phyloP scores from a whole-genome alignment of 805 yeast genomes.

The Starmera caribaea region DNA sequence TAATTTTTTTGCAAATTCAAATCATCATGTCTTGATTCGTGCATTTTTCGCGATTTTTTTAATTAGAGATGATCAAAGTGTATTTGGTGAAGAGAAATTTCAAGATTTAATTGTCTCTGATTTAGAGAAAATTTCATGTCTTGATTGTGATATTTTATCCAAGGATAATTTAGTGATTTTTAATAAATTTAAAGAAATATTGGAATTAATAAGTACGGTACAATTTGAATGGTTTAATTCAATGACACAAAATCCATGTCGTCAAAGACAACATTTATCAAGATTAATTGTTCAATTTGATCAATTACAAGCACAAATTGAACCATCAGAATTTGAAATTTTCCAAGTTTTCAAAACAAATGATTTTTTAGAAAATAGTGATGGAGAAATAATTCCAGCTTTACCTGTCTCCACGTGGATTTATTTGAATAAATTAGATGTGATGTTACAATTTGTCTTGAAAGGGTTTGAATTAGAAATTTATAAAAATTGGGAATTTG shows the following conservation, averaged over 20 bases:
- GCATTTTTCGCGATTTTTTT: constrained; percentile 54
- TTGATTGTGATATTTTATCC: constrained; percentile 22
- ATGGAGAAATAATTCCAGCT: constrained; percentile 25
- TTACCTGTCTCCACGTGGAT: constrained; percentile 67
- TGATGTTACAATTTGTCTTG: constrained; percentile 65
- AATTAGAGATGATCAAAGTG: constrained; percentile 49
- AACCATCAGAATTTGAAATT: constrained; percentile 45
- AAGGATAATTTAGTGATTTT: constrained; percentile 14
- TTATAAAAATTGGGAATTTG: constrained; percentile 61
- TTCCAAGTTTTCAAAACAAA: constrained; percentile 24
- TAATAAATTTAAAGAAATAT: constrained; percentile 19
- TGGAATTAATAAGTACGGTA: constrained; percentile 39
- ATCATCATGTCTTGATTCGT: constrained; percentile 40
- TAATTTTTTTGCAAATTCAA: constrained; percentile 21
- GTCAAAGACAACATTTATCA: constrained; percentile 71
- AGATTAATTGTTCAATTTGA: constrained; percentile 59
- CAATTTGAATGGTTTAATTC: constrained; percentile 34
- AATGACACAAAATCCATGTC: constrained; percentile 58
- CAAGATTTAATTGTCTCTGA: constrained; percentile 28
- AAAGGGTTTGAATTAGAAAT: constrained; percentile 70
- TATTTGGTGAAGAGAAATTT: constrained; percentile 41
- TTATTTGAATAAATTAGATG: constrained; percentile 51
- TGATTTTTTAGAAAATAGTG: constrained; percentile 15
- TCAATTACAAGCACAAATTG: constrained; percentile 68
- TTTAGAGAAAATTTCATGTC: constrained; percentile 34